Evolutionary conservation across 2,329 filamentous ascomycete species (phyloP).

Genomic region (Penicillium freii): DNA sequence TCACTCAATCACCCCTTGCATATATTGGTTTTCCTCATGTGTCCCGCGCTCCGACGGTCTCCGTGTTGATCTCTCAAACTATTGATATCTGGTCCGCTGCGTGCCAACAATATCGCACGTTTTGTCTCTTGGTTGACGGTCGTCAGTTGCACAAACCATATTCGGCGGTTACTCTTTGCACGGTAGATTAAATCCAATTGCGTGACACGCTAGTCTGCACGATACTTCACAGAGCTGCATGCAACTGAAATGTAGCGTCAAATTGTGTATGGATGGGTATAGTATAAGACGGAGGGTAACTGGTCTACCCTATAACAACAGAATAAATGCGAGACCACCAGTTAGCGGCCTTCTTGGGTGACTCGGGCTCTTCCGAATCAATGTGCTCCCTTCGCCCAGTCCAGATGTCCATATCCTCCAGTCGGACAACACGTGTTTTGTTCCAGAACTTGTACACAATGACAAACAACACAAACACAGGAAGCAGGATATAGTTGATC

Average conservation of each 20-base stretch:
- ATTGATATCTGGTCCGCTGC: neutral
- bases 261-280: neutral
- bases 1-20: neutral
- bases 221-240: neutral
- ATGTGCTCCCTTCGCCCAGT: conserved; percentile 32
- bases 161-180: neutral
- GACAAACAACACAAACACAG: conserved; percentile 50
- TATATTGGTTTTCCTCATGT: neutral
- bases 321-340: conserved; percentile 23
- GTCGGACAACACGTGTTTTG: conserved; percentile 37
- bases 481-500: conserved; percentile 55
- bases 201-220: neutral
- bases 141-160: neutral
- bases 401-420: conserved; percentile 43
- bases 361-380: conserved; percentile 12
- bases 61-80: conserved; percentile 14
- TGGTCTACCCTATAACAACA: conserved; percentile 26
- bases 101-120: neutral
- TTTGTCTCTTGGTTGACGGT: neutral
- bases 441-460: conserved; percentile 48
- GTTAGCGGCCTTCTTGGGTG: neutral
- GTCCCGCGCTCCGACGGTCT: conserved; percentile 25
- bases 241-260: neutral
- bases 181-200: neutral
- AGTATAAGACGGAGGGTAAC: neutral